Conservation (phyloP, 768 basidiomycete species). For the Boletus sp. region DNA sequence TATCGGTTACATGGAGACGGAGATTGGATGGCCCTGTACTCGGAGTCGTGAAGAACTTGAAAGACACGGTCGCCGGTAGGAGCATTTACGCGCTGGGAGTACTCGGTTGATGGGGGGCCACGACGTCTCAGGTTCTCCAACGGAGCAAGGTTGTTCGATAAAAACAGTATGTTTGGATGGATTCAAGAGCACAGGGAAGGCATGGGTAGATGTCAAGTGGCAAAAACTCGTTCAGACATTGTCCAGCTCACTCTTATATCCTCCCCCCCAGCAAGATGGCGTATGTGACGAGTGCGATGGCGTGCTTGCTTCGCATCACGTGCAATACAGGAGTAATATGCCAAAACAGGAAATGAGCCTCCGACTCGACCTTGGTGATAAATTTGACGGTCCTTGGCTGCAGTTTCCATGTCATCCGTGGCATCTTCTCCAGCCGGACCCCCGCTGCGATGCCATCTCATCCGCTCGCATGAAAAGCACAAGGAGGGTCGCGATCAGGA, state of each 20-base stretch:
- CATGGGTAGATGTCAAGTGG: background rate
- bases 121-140: background rate
- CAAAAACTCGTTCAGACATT: background rate
- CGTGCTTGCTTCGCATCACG: constrained; percentile 35
- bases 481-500: background rate
- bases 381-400: too few relatives aligned
- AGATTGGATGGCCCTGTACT: background rate
- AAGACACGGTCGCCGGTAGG: background rate
- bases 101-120: background rate
- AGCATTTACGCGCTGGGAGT: background rate
- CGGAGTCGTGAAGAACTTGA: background rate
- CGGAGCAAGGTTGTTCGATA: background rate
- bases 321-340: background rate
- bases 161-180: too few relatives aligned
- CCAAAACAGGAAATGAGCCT: constrained; percentile 1
- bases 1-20: background rate
- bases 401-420: too few relatives aligned
- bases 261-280: constrained; percentile 4
- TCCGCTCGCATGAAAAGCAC: background rate
- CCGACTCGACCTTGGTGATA: too few relatives aligned
- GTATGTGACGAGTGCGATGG: constrained; percentile 15
- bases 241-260: constrained; percentile 18
- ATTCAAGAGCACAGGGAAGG: too few relatives aligned
- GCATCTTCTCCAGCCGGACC: background rate
- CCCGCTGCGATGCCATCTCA: background rate